Evolutionary conservation across 768 basidiomycete species (phyloP), one percentile per base, ranked within the genome.

Genomic region (Cantharellus anzutake): DNA sequence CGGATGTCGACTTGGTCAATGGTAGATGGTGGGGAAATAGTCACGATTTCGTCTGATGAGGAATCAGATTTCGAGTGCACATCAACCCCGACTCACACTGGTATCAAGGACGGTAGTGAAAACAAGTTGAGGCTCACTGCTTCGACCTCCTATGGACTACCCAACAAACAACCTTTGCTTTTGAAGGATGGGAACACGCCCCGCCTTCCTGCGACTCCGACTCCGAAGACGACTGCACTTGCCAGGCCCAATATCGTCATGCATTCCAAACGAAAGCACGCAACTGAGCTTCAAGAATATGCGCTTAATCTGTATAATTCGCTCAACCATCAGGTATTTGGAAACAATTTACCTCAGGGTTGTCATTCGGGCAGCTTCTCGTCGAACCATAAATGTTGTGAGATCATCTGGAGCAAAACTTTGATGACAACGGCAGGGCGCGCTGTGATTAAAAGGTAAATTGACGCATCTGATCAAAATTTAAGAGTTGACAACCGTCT

Each of bases 371-470:
- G 7, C 7, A 7, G 11, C 11, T 7, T 7, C 7, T 11, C 14
- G 52, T 11, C 7, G 7, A 1, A 14, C 7, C 35, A 7, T 37
- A 37, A 63, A 42, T 41, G 55, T 7, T 63, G 62, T 40, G 62
- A 61, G 44, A 29, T 63, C 14, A 20, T 62, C 37, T 63, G 62
- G 62, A 57, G 55, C 41, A 63, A 63, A 38, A 42, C 60, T 5
- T 56, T 63, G 5, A 41, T 20, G 0, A 63, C 51, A 39, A 63
- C 62, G 7, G 62, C 62, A 14, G 62, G 62, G 3, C 61, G 60
- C 42, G 62, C 62, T 2, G 52, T 62, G 11, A 40, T 61, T 4
- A 37, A 34, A 34, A 62, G 56, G 62, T 62, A 42, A 42, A 5
- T 5, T 34, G 20, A 48, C n/a, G 35, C 35, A 5, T 40, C 14